Percentiles rank a stretch among this genome's conserved stretches.
These are phyloP conservation scores for Pelagophyceae sp. DNA, from an alignment of 352 stramenopile genomes.

Conservation along the genomic window DNA sequence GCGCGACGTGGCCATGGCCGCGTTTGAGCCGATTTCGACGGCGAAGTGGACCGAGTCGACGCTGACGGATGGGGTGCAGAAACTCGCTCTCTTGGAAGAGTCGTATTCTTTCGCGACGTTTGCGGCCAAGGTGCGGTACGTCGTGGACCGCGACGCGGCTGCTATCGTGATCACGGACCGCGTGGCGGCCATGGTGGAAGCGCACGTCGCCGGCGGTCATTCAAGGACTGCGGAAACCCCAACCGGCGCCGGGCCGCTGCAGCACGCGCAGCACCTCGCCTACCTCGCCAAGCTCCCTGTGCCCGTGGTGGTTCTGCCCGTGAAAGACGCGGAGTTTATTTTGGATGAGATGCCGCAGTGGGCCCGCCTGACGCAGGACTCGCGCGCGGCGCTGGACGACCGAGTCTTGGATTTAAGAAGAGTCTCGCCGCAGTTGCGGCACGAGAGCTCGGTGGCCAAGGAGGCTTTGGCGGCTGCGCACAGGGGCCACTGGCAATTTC, in stretches of 20 bases:
- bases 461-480: background rate
- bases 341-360: slow-evolving; percentile 1
- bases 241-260: too few species aligned
- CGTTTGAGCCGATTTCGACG: background rate
- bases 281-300: background rate
- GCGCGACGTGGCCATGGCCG: background rate
- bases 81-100: background rate
- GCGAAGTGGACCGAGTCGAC: background rate
- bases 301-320: background rate
- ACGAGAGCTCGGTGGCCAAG: background rate
- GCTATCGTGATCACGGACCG: background rate
- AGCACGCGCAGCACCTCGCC: background rate
- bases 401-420: background rate
- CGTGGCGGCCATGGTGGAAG: background rate
- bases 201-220: too few species aligned
- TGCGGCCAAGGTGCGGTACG: background rate
- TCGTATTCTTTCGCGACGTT: background rate
- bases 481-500: background rate
- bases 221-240: too few species aligned
- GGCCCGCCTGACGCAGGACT: background rate
- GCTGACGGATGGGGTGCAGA: background rate
- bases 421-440: too few species aligned
- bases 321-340: background rate
- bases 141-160: background rate
- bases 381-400: background rate